phyloP scores from a whole-genome alignment of 345 rosid genomes.

The Arabidopsis arenosa region DNA sequence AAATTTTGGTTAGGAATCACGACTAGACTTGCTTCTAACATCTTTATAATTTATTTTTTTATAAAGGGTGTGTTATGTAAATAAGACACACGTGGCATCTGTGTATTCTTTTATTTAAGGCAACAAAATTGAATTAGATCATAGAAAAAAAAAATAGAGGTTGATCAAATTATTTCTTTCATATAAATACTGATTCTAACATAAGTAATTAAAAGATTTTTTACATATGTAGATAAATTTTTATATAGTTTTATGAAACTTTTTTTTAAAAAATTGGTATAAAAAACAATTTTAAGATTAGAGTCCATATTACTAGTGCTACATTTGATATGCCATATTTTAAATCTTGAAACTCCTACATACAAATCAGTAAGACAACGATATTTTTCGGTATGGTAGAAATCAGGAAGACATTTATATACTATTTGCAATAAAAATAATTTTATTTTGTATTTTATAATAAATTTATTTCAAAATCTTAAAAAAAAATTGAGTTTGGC shows the following conservation, averaged over 20 bases:
- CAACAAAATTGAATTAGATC: not conserved
- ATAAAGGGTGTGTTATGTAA: not conserved
- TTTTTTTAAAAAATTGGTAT: no score
- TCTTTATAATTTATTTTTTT: not conserved
- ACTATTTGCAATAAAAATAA: no score
- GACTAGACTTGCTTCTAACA: not conserved
- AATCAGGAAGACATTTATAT: no score
- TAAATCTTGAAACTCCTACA: not conserved
- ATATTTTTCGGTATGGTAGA: no score
- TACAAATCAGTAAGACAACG: no score
- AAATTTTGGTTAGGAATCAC: slow-evolving; percentile 6
- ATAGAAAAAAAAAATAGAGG: not conserved
- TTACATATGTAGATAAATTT: no score
- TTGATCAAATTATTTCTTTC: not conserved
- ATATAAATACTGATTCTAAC: not conserved
- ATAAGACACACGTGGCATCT: not conserved
- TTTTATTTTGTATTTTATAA: no score
- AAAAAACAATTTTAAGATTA: not conserved
- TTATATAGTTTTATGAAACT: no score
- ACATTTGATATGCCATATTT: not conserved
- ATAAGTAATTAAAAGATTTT: no score
- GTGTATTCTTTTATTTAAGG: not conserved
- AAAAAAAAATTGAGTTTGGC: no score
- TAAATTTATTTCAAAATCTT: no score
- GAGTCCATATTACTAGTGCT: not conserved